A percentile compares a stretch with the other conserved stretches of the same genome.
Conservation (phyloP, 177 flowering plant species). For the Tripterygium wilfordii region DNA sequence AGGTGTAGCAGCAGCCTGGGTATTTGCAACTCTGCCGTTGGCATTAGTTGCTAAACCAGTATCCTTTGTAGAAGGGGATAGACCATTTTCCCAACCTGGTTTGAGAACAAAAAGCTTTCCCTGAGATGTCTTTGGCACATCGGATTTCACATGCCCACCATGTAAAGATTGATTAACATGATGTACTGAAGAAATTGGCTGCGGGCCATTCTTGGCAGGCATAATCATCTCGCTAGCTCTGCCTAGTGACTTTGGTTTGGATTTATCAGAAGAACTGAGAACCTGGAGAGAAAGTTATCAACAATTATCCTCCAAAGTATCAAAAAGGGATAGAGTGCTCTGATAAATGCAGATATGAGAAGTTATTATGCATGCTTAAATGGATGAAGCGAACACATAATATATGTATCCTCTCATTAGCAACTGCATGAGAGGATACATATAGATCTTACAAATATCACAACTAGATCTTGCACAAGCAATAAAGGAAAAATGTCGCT, state of each 20-base stretch:
- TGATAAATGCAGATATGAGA: no score
- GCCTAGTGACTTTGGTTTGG: slow-evolving; percentile 44
- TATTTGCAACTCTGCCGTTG: slow-evolving; percentile 23
- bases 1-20: slow-evolving; percentile 27
- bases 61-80: slow-evolving; percentile 39
- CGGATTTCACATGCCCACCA: slow-evolving; percentile 36
- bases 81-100: slow-evolving; percentile 63
- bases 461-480: no score
- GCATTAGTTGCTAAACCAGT: slow-evolving; percentile 32
- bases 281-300: slow-evolving; percentile 31
- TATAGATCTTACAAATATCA: no score
- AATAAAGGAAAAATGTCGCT: no score
- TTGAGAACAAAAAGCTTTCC: slow-evolving; percentile 76
- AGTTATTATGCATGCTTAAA: no score
- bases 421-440: no score
- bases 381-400: no score
- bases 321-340: no score
- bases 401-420: no score
- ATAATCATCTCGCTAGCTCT: slow-evolving; percentile 37
- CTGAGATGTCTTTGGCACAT: slow-evolving; percentile 47
- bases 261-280: slow-evolving; percentile 57
- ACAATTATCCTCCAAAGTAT: background rate
- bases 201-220: slow-evolving; percentile 41
- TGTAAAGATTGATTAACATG: slow-evolving; percentile 40
- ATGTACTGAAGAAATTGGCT: slow-evolving; percentile 34